Base-by-base conservation (phyloP, 257 asterid genomes). In the Knoxia roxburghii region DNA sequence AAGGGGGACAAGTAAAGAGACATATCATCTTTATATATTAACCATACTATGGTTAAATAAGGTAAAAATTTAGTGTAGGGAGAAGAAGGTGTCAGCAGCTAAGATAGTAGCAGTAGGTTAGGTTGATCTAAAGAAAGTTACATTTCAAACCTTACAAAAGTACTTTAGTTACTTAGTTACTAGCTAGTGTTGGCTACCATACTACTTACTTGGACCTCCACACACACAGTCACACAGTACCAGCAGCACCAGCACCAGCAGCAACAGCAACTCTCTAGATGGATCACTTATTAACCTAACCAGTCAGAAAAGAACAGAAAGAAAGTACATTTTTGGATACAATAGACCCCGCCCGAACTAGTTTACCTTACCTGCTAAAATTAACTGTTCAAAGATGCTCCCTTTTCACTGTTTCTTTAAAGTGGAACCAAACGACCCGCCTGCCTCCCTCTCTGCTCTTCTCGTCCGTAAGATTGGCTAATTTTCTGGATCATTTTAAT, bases 291-390 rank as follows among this genome's bases (percentile, higher is more conserved):
- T 41, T 29, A 63, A 62, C 24, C 41, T n/a, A n/a, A 37, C 6
- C 18, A 64, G 70, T 71, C 65, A 64, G 65, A 71, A 71, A 64
- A 63, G 65, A 8, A 27, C 4, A 37, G 9, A 24, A 61, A 27
- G 46, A 71, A 64, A 71, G 75, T 71, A 71, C 75, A 71, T 27
- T 39, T 53, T 71, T 63, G 75, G 75, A 62, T 54, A 56, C 41
- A 37, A n/a, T n/a, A n/a, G n/a, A n/a, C n/a, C n/a, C n/a, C n/a
- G n/a, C n/a, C n/a, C n/a, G n/a, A n/a, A n/a, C n/a, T n/a, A n/a
- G n/a, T 43, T 63, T 55, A 45, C 30, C 40, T 57, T 45, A 46
- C 67, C 23, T 23, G 35, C 4, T 3, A 33, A 60, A 48, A 21
- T 64, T 43, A 40, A 54, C 70, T 53, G 56, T 71, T 10, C 40